Percentiles rank a stretch among this genome's conserved stretches.
phyloP scores from a whole-genome alignment of 2,329 filamentous ascomycete species.

The Pseudopyrenochaeta lycopersici region DNA sequence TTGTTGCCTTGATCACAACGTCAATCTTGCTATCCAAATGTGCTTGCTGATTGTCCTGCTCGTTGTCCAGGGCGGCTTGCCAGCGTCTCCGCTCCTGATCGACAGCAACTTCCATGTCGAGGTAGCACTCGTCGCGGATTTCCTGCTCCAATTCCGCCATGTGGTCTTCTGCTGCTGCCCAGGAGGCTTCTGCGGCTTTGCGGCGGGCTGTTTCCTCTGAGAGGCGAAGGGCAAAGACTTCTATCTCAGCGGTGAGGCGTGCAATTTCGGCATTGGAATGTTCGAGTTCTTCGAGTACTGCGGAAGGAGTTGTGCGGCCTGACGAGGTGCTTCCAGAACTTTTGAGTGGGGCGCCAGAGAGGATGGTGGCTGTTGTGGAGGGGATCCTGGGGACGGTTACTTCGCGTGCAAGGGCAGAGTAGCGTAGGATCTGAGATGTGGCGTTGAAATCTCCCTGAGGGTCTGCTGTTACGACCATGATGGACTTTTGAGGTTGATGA shows the following conservation, averaged over 20 bases:
- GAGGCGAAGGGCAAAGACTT: constrained; percentile 74
- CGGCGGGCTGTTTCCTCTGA: constrained; percentile 75
- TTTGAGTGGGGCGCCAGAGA: constrained; percentile 39
- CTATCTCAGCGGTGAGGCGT: constrained; percentile 79
- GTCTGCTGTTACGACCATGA: constrained; percentile 97
- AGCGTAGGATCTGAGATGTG: constrained; percentile 93
- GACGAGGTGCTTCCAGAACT: constrained; percentile 51
- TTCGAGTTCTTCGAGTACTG: constrained; percentile 74
- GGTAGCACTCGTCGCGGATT: constrained; percentile 87
- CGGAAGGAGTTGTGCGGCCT: constrained; percentile 57
- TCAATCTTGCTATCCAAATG: constrained; percentile 91
- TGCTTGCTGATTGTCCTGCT: constrained; percentile 79
- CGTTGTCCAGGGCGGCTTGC: constrained; percentile 79
- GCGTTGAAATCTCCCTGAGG: constrained; percentile 94
- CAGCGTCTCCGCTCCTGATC: constrained; percentile 80
- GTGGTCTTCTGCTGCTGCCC: constrained; percentile 69
- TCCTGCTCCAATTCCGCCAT: constrained; percentile 82
- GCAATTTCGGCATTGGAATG: constrained; percentile 82
- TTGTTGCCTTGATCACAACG: constrained; percentile 67
- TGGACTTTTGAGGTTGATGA: constrained; percentile 76
- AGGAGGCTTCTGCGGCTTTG: constrained; percentile 75
- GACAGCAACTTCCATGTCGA: constrained; percentile 83
- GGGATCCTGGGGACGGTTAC: constrained; percentile 91
- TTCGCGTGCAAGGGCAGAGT: constrained; percentile 90
- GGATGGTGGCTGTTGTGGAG: constrained; percentile 78